Conservation (phyloP, 1,284 basidiomycete species). For the Trametes pubescens region DNA sequence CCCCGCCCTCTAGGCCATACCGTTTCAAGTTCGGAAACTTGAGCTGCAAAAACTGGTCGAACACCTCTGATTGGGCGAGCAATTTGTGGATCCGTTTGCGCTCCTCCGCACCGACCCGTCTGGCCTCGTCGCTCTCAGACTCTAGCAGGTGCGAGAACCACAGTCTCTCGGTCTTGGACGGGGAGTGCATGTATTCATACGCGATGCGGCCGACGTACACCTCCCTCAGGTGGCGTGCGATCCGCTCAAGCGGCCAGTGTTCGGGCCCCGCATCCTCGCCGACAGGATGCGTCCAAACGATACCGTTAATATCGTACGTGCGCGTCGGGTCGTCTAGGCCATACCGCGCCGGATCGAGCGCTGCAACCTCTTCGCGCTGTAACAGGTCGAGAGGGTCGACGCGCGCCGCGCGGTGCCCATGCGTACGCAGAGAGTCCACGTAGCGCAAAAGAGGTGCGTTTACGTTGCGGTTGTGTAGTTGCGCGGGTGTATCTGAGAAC, state of each 20-base stretch:
- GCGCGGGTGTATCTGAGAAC: constrained; percentile 69
- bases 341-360: constrained; percentile 82
- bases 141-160: constrained; percentile 91
- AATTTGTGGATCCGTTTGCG: constrained; percentile 73
- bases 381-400: constrained; percentile 90
- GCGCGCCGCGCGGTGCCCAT: constrained; percentile 82
- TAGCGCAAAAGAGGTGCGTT: constrained; percentile 88
- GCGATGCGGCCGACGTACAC: constrained; percentile 87
- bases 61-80: constrained; percentile 77
- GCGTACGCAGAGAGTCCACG: constrained; percentile 84
- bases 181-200: constrained; percentile 91
- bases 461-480: constrained; percentile 76
- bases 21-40: constrained; percentile 88
- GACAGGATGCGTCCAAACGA: constrained; percentile 73
- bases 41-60: constrained; percentile 83
- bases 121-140: constrained; percentile 54
- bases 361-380: constrained; percentile 84
- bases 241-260: constrained; percentile 76
- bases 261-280: constrained; percentile 54
- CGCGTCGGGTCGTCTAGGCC: constrained; percentile 64
- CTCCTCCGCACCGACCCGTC: constrained; percentile 42
- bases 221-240: constrained; percentile 71
- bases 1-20: constrained; percentile 88
- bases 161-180: constrained; percentile 78
- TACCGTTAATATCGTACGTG: constrained; percentile 80